Conservation (phyloP, 257 asterid genomes). For the Nicotiana obtusifolia region DNA sequence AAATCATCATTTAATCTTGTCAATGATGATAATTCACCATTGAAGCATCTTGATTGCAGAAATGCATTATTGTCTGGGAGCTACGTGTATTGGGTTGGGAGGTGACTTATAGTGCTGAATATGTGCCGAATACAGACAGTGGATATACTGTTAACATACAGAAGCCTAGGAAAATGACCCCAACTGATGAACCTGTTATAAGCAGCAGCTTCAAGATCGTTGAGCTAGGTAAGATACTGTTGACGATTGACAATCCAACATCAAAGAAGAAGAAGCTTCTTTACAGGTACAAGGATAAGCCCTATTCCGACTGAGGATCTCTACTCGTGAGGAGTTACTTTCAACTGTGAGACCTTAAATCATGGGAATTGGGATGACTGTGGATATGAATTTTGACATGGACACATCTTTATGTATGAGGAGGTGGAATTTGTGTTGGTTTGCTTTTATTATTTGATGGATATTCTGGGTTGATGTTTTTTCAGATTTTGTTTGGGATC, state of each 20-base stretch:
- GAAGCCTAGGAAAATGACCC: slow-evolving; percentile 59
- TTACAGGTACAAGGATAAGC: slow-evolving; percentile 68
- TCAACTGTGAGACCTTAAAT: neutral
- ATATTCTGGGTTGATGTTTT: neutral
- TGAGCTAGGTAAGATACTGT: slow-evolving; percentile 74
- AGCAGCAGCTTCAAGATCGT: slow-evolving; percentile 48
- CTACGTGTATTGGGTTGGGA: slow-evolving; percentile 93
- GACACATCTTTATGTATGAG: neutral
- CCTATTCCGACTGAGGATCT: slow-evolving; percentile 26
- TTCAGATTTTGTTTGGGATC: slow-evolving; percentile 3
- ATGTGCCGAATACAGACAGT: slow-evolving; percentile 45
- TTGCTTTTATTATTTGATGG: slow-evolving; percentile 1
- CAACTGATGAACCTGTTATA: slow-evolving; percentile 59
- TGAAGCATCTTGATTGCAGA: slow-evolving; percentile 34
- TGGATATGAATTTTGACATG: slow-evolving; percentile 1
- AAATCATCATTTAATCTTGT: neutral
- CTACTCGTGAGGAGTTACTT: neutral
- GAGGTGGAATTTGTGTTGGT: slow-evolving; percentile 10
- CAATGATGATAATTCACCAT: neutral
- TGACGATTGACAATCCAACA: slow-evolving; percentile 72
- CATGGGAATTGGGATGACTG: neutral
- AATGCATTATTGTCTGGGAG: slow-evolving; percentile 82
- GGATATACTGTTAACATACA: slow-evolving; percentile 66
- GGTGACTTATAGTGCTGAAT: slow-evolving; percentile 82
- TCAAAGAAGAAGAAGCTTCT: slow-evolving; percentile 74